Evolutionary conservation across 176 grass and related monocot genomes (phyloP).

Genomic region (Microstegium vimineum): DNA sequence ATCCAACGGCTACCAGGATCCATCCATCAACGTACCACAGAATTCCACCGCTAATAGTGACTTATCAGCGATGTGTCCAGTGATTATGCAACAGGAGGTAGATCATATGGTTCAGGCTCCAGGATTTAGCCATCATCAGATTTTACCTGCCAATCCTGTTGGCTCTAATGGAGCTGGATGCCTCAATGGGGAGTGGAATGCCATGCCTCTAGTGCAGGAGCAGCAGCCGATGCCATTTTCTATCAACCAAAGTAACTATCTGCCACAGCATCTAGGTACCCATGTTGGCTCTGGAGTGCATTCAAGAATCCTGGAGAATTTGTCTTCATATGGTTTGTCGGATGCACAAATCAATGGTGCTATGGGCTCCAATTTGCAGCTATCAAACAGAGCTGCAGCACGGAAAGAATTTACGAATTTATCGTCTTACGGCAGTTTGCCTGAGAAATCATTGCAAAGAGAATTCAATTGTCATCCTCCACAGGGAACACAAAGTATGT

Average conservation of each 20-base stretch:
- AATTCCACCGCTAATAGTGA: conserved; percentile 32
- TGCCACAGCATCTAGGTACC: conserved; percentile 18
- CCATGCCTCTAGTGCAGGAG: conserved; percentile 23
- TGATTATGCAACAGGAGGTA: conserved; percentile 35
- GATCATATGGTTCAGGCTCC: conserved; percentile 62
- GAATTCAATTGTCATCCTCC: conserved; percentile 46
- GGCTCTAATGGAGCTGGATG: conserved; percentile 52
- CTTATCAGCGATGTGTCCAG: conserved; percentile 24
- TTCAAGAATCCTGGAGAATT: conserved; percentile 48
- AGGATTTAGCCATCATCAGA: conserved; percentile 52
- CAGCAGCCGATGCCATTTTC: conserved; percentile 44
- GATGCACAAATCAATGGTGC: conserved; percentile 49
- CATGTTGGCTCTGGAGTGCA: conserved; percentile 44
- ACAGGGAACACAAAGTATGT: conserved; percentile 63
- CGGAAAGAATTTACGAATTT: conserved; percentile 41
- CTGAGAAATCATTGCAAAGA: conserved; percentile 35
- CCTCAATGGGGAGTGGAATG: conserved; percentile 37
- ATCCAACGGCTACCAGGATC: conserved; percentile 39
- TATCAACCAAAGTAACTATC: conserved; percentile 39
- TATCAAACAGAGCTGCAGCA: conserved; percentile 30
- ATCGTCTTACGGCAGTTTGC: conserved; percentile 39
- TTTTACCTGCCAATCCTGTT: conserved; percentile 37
- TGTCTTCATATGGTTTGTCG: conserved; percentile 28
- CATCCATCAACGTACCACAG: conserved; percentile 21
- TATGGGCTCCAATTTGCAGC: conserved; percentile 44